Evolutionary conservation across 257 asterid species (phyloP).

Genomic region (Jacaranda copaia): DNA sequence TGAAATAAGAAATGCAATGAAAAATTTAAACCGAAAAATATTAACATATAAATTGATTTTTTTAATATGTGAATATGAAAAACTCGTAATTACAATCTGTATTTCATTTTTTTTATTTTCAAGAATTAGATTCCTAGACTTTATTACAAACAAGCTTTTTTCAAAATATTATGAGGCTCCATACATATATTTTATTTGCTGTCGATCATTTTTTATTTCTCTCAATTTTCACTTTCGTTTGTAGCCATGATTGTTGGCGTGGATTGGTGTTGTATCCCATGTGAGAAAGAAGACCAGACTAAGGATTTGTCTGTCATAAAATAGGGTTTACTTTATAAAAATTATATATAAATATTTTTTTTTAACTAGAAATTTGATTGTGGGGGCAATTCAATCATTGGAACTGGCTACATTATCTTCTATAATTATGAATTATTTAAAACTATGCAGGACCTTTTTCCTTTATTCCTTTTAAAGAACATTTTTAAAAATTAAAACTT

Average conservation of each 20-base stretch:
- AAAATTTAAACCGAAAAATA: too few species aligned
- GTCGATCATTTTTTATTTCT: neutral
- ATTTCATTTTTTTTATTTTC: too few species aligned
- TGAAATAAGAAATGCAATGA: too few species aligned
- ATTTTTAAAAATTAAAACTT: neutral
- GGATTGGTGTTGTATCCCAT: constrained; percentile 9
- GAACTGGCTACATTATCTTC: constrained; percentile 18
- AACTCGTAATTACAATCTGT: too few species aligned
- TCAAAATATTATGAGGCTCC: neutral
- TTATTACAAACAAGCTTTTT: too few species aligned
- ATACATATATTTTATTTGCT: neutral
- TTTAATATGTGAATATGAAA: too few species aligned
- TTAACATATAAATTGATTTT: too few species aligned
- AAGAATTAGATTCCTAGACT: too few species aligned
- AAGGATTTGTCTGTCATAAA: too few species aligned
- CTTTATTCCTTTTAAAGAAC: neutral
- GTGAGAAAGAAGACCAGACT: too few species aligned
- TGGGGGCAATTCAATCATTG: constrained; percentile 47
- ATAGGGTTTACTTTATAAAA: constrained; percentile 14
- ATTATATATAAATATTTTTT: neutral
- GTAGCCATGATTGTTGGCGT: constrained; percentile 42
- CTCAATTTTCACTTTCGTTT: neutral
- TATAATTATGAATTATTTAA: constrained; percentile 2
- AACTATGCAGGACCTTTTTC: constrained; percentile 4
- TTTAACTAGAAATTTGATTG: constrained; percentile 23